Evolutionary conservation across 345 rosid species (phyloP).

Genomic region (Salix udensis): DNA sequence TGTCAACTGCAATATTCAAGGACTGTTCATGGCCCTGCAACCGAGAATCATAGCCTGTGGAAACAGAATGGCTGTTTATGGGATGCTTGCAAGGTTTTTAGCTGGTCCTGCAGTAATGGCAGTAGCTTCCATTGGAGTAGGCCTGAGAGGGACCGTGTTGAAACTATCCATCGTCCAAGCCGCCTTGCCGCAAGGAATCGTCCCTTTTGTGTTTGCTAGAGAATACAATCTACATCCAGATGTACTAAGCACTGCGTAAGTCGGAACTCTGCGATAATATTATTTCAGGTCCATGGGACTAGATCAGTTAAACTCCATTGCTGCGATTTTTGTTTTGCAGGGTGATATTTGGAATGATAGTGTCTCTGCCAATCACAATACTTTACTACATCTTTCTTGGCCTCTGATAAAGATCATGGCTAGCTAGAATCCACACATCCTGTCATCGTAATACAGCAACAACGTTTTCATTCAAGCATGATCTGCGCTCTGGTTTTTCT

Average conservation of each 20-base stretch:
- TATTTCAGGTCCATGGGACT: too few relatives aligned
- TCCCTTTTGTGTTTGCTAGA: background rate
- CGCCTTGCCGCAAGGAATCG: background rate
- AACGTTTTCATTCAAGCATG: too few relatives aligned
- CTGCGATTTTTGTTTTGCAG: too few relatives aligned
- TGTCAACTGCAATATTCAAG: background rate
- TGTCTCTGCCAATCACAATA: too few relatives aligned
- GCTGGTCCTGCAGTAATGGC: constrained; percentile 30
- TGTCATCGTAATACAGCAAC: too few relatives aligned
- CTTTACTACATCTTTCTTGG: too few relatives aligned
- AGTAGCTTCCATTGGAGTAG: constrained; percentile 23
- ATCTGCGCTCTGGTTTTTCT: too few relatives aligned
- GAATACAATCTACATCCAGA: constrained; percentile 5
- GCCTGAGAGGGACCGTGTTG: constrained; percentile 19
- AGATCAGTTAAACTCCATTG: too few relatives aligned
- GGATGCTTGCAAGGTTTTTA: constrained; percentile 17
- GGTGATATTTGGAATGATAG: too few relatives aligned
- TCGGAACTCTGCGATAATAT: background rate
- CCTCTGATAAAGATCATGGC: too few relatives aligned
- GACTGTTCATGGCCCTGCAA: constrained; percentile 33
- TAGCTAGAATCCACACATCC: too few relatives aligned
- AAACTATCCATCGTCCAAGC: constrained; percentile 26
- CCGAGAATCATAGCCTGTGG: constrained; percentile 32
- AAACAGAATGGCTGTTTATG: constrained; percentile 1
- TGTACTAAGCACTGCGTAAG: constrained; percentile 14